phyloP scores from a whole-genome alignment of 2,329 filamentous ascomycete species.

The Paraphoma chrysanthemicola region DNA sequence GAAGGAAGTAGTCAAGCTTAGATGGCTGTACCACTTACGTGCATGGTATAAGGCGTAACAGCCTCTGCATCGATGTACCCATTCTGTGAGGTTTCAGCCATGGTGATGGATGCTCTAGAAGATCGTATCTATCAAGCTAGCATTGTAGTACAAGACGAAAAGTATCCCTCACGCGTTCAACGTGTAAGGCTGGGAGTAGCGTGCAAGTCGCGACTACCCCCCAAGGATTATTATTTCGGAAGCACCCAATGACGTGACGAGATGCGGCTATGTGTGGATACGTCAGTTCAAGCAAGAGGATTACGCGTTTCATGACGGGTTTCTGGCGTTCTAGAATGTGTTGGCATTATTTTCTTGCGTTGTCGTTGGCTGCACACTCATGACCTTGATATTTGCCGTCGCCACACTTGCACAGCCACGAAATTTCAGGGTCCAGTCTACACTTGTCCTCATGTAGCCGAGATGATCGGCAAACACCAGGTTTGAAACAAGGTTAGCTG shows the following conservation, averaged over 20 bases:
- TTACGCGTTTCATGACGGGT: slow-evolving; percentile 21
- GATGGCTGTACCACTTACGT: slow-evolving; percentile 24
- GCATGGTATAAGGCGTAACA: slow-evolving; percentile 42
- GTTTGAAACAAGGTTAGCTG: slow-evolving; percentile 15
- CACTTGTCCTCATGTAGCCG: slow-evolving; percentile 1
- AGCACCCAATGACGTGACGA: slow-evolving; percentile 8
- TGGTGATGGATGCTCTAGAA: background rate
- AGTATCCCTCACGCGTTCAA: background rate
- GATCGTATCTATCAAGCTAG: background rate
- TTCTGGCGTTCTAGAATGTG: slow-evolving; percentile 14
- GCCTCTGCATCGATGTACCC: slow-evolving; percentile 19
- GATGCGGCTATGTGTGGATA: slow-evolving; percentile 10
- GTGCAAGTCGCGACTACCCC: background rate
- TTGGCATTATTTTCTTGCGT: slow-evolving; percentile 4
- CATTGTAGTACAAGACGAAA: background rate
- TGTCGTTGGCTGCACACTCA: slow-evolving; percentile 15
- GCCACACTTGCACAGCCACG: slow-evolving; percentile 9
- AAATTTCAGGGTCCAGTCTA: background rate
- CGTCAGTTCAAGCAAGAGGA: slow-evolving; percentile 12
- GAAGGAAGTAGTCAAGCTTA: background rate
- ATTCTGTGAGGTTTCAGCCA: slow-evolving; percentile 5
- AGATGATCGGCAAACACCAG: slow-evolving; percentile 26
- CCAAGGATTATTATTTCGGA: background rate
- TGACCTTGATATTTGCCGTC: slow-evolving; percentile 1
- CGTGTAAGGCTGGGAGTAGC: background rate